Conservation (phyloP, 441 rosid genomes). For the Kokia cookei region DNA sequence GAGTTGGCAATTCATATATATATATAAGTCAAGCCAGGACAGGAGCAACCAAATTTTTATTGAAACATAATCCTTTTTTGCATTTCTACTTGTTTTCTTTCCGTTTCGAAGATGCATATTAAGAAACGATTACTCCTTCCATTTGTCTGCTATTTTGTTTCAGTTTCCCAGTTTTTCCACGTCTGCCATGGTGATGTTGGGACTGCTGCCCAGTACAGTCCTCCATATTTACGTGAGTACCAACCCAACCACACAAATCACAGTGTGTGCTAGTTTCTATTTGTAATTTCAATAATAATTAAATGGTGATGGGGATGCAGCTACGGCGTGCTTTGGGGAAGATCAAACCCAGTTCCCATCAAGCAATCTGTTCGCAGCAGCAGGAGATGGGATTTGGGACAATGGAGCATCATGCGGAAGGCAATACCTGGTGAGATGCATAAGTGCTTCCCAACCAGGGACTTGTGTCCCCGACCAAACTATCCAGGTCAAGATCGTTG, state of each 20-base stretch:
- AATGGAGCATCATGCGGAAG: conserved; percentile 67
- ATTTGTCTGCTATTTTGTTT: not conserved
- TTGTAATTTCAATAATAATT: too few species aligned
- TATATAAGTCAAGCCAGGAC: too few species aligned
- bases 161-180: not conserved
- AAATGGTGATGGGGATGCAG: conserved; percentile 12
- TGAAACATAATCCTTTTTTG: not conserved
- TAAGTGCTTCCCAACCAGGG: conserved; percentile 35
- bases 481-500: conserved; percentile 50
- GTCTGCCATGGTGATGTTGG: conserved; percentile 36
- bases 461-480: conserved; percentile 24
- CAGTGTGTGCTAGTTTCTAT: too few species aligned
- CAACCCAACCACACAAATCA: not conserved
- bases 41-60: too few species aligned
- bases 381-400: conserved; percentile 69
- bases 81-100: not conserved
- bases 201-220: conserved; percentile 40
- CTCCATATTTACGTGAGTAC: conserved; percentile 57
- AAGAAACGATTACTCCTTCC: not conserved
- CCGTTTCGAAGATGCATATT: not conserved
- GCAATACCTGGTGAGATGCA: conserved; percentile 53
- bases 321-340: conserved; percentile 36
- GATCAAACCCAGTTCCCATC: conserved; percentile 51
- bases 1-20: too few species aligned
- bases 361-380: conserved; percentile 53